These are phyloP conservation scores for Boehmeria nivea DNA, from an alignment of 306 rosid genomes.

Conservation along the genomic window DNA sequence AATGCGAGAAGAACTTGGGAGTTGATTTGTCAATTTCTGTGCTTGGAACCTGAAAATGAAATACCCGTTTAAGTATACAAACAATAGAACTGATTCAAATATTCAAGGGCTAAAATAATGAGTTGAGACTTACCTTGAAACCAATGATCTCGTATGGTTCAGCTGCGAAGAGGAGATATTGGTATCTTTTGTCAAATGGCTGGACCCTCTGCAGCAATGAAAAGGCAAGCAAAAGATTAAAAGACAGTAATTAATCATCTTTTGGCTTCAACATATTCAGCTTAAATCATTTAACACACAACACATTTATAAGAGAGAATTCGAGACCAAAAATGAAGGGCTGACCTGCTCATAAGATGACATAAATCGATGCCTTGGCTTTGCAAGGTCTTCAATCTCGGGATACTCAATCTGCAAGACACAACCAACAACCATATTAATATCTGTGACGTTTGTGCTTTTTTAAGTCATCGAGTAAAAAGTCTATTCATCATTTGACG, in stretches of 20 bases:
- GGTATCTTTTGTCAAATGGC: constrained; percentile 74
- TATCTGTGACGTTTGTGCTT: neutral
- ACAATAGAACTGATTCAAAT: neutral
- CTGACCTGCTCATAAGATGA: constrained; percentile 92
- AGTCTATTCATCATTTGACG: neutral
- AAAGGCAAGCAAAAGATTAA: constrained; percentile 1
- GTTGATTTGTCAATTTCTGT: constrained; percentile 89
- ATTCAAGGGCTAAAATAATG: neutral
- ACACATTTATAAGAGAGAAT: neutral
- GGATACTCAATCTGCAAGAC: constrained; percentile 84
- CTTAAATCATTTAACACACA: no score
- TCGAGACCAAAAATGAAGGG: constrained; percentile 2
- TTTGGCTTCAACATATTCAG: no score
- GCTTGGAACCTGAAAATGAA: constrained; percentile 75
- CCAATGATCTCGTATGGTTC: constrained; percentile 91
- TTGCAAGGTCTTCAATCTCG: constrained; percentile 84
- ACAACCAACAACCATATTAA: neutral
- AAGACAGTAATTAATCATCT: constrained; percentile 6
- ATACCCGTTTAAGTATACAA: no score
- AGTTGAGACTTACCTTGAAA: constrained; percentile 63
- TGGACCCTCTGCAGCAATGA: constrained; percentile 57
- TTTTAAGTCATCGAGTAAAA: no score
- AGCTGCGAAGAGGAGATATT: constrained; percentile 84
- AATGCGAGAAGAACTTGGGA: constrained; percentile 90
- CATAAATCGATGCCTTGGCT: constrained; percentile 95